Evolutionary conservation across 768 basidiomycete genomes (phyloP).

Genomic region (Rossbeevera mucosa): DNA sequence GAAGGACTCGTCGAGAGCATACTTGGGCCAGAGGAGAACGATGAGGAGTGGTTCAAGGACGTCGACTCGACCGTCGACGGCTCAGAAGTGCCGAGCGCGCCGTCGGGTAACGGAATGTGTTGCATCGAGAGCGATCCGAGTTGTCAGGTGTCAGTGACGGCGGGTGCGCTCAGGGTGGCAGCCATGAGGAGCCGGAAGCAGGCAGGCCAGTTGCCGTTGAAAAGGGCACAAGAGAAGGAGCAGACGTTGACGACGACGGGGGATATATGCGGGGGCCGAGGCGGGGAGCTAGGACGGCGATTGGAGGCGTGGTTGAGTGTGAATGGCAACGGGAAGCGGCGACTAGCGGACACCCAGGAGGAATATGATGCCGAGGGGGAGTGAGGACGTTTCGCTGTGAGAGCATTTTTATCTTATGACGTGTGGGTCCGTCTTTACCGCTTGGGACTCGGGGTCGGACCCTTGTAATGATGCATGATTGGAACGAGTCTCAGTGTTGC

Average conservation of each 20-base stretch:
- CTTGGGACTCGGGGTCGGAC: neutral
- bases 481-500: neutral
- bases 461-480: slow-evolving; percentile 2
- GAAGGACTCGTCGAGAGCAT: slow-evolving; percentile 76
- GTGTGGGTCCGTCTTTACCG: neutral
- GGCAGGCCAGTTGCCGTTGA: slow-evolving; percentile 47
- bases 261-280: slow-evolving; percentile 74
- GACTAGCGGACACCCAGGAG: slow-evolving; percentile 10
- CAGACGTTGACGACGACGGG: slow-evolving; percentile 67
- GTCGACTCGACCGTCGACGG: slow-evolving; percentile 23
- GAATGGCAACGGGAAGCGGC: slow-evolving; percentile 20
- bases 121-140: neutral
- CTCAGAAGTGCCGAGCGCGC: slow-evolving; percentile 16
- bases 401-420: slow-evolving; percentile 2
- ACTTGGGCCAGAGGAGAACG: slow-evolving; percentile 64
- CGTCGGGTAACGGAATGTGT: neutral
- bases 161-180: slow-evolving; percentile 21
- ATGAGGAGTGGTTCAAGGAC: slow-evolving; percentile 67
- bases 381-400: slow-evolving; percentile 16
- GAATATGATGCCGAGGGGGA: slow-evolving; percentile 6
- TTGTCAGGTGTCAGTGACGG: slow-evolving; percentile 8
- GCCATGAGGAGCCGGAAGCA: slow-evolving; percentile 32
- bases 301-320: slow-evolving; percentile 71
- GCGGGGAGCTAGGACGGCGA: slow-evolving; percentile 70
- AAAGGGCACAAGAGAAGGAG: slow-evolving; percentile 62